Conservation (phyloP, 108 stramenopile genomes). For the Fragilaria crotonensis region DNA sequence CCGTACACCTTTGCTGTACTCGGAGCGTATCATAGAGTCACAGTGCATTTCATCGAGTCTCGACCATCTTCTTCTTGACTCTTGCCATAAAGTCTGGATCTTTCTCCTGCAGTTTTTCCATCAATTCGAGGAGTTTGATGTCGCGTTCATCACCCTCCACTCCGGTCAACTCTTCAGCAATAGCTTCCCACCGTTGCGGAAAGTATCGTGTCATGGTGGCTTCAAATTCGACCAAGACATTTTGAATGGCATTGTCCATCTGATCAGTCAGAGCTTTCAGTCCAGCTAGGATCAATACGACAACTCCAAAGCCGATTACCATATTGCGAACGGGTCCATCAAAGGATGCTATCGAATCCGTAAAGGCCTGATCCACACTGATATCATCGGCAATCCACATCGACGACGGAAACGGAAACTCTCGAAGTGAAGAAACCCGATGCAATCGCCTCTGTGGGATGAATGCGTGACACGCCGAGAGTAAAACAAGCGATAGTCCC, state of each 20-base stretch:
- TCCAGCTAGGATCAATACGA: slow-evolving; percentile 4
- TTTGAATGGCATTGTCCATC: slow-evolving; percentile 18
- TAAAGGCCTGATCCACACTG: too few species aligned
- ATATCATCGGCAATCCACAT: too few species aligned
- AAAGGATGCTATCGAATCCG: neutral
- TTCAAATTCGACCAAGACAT: slow-evolving; percentile 14
- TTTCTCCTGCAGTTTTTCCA: slow-evolving; percentile 12
- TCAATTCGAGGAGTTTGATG: slow-evolving; percentile 8
- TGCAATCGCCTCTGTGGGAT: too few species aligned
- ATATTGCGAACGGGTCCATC: slow-evolving; percentile 3
- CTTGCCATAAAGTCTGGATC: slow-evolving; percentile 17
- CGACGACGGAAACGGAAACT: too few species aligned
- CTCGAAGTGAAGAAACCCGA: too few species aligned
- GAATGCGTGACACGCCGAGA: too few species aligned
- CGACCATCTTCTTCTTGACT: slow-evolving; percentile 10
- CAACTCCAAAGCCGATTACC: slow-evolving; percentile 6
- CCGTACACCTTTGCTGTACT: too few species aligned
- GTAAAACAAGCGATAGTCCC: too few species aligned
- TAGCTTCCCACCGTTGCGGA: neutral
- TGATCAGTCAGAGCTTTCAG: slow-evolving; percentile 1
- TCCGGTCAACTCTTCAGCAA: neutral
- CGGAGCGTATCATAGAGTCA: too few species aligned
- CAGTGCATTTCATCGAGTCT: too few species aligned
- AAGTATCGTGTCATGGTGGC: slow-evolving; percentile 4
- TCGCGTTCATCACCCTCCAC: neutral